These are phyloP conservation scores for Ceriops tagal DNA, from an alignment of 345 rosid species.

Conservation along the genomic window DNA sequence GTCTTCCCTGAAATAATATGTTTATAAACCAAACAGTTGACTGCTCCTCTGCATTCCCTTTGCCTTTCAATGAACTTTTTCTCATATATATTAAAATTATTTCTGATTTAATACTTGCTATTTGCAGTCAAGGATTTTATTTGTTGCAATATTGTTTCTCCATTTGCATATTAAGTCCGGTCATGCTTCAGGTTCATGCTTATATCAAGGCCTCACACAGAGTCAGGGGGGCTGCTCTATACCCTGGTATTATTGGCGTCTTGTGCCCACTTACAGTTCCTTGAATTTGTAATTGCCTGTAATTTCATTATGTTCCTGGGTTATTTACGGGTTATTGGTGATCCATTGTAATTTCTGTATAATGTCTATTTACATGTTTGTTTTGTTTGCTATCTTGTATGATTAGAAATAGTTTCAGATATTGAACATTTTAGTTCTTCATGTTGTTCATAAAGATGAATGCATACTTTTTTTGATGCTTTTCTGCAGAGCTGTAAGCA, in stretches of 20 bases:
- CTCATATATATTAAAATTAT: not conserved
- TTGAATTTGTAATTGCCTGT: conserved; percentile 1
- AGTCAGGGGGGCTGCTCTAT: conserved; percentile 75
- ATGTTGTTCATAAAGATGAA: not conserved
- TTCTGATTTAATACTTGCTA: not conserved
- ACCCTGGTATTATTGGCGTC: conserved; percentile 50
- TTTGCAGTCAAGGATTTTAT: not conserved
- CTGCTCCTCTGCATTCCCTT: not conserved
- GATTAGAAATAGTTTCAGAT: too few relatives aligned
- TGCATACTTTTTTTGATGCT: not conserved
- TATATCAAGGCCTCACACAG: conserved; percentile 67
- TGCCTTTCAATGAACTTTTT: not conserved
- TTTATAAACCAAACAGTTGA: conserved; percentile 2
- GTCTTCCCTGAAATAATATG: conserved; percentile 1
- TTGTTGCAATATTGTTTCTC: conserved; percentile 10
- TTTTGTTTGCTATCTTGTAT: too few relatives aligned
- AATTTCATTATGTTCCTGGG: not conserved
- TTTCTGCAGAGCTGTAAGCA: conserved; percentile 63
- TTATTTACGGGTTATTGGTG: too few relatives aligned
- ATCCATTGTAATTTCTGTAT: too few relatives aligned
- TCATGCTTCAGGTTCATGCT: conserved; percentile 69
- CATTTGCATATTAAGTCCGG: conserved; percentile 6
- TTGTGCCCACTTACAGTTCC: not conserved
- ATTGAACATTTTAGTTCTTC: not conserved
- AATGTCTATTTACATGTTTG: too few relatives aligned